Base-by-base conservation (phyloP, 495 filamentous ascomycete species). In the Aspergillus nanangensis region DNA sequence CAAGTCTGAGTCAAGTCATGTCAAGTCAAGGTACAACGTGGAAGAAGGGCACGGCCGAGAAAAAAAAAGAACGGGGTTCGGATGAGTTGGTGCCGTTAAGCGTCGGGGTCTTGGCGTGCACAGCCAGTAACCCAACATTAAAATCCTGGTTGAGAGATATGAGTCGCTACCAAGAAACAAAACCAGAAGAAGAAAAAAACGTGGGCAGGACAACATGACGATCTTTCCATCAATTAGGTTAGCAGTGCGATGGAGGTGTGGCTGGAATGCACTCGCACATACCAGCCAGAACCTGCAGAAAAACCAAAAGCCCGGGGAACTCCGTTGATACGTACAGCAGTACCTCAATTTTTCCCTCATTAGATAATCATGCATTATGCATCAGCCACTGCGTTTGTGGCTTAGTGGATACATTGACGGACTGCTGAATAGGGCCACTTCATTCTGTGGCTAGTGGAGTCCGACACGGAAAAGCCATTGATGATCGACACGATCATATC, bases 241-340 rank as follows among this genome's bases (percentile, higher is more conserved):
- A n/a, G n/a, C n/a, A 11, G 25, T 29, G 25, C 11, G 5, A 29
- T 7, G 25, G 25, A 11, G 25, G 4, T 2, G 17, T 24, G 29
- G 24, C 10, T 2, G 22, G 41, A 33, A 44, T 36, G 41, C 40
- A 42, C 24, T 44, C 32, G 41, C 27, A 31, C 29, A 4, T 34
- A 14, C 31, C 32, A 9, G 27, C 24, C 32, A 40, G 37, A 8
- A n/a, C 5, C 31, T 44, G 29, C 18, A 19, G 40, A 31, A 14
- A n/a, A n/a, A n/a, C n/a, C n/a, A 5, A 15, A 41, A 17, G 1
- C 11, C 38, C 46, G 46, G 46, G 31, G 38, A 48, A 42, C 25
- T 48, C 46, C 46, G 46, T 29, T 45, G 14, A 24, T 23, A 25
- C 4, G n/a, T 15, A 2, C 8, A 13, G 14, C 4, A 29, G 5